Conservation (phyloP, 2,329 filamentous ascomycete species). For the Sporothrix variecibatus region DNA sequence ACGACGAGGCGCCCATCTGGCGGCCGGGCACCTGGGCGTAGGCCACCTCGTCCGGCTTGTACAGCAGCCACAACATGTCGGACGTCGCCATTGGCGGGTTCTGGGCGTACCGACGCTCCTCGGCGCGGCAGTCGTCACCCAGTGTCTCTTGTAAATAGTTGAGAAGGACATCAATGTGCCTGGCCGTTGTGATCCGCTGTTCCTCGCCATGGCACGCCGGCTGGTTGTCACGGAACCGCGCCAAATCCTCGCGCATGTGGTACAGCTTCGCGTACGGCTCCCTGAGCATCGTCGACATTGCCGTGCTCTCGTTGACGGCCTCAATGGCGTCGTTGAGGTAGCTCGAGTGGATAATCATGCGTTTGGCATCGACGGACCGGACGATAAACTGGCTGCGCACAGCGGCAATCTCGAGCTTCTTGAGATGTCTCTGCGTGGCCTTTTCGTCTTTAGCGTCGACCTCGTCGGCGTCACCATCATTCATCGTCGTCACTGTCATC, state of each 20-base stretch:
- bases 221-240: slow-evolving; percentile 45
- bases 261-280: slow-evolving; percentile 52
- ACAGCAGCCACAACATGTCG: slow-evolving; percentile 49
- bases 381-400: background rate
- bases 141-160: slow-evolving; percentile 45
- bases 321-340: slow-evolving; percentile 51
- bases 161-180: slow-evolving; percentile 50
- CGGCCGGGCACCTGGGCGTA: slow-evolving; percentile 41
- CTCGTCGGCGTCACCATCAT: background rate
- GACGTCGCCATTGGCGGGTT: slow-evolving; percentile 46
- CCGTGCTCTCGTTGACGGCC: slow-evolving; percentile 44
- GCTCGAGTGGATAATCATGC: slow-evolving; percentile 48
- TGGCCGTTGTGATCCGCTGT: slow-evolving; percentile 44
- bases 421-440: background rate
- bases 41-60: slow-evolving; percentile 49
- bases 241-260: slow-evolving; percentile 49
- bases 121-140: slow-evolving; percentile 43
- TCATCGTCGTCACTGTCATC: background rate
- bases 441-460: background rate
- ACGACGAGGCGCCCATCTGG: background rate
- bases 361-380: slow-evolving; percentile 34
- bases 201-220: slow-evolving; percentile 45
- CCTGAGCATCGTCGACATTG: slow-evolving; percentile 42
- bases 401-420: background rate
- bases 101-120: slow-evolving; percentile 44